Evolutionary conservation across 2,329 filamentous ascomycete genomes (phyloP).

Genomic region (Ophiosphaerella herpotricha): DNA sequence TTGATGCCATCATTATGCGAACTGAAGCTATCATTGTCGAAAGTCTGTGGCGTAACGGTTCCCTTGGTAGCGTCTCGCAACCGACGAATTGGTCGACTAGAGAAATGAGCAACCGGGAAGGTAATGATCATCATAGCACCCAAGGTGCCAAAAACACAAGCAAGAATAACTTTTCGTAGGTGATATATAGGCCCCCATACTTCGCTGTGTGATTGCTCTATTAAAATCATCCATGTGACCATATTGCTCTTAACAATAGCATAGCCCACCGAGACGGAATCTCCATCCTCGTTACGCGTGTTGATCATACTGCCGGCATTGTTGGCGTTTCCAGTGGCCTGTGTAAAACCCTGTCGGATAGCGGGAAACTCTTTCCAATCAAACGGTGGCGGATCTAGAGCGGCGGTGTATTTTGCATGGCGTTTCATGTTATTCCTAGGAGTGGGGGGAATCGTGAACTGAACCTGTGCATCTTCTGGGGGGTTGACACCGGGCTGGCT

Average conservation of each 20-base stretch:
- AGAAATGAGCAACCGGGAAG: constrained; percentile 79
- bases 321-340: constrained; percentile 55
- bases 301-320: constrained; percentile 71
- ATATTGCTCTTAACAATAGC: constrained; percentile 69
- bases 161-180: constrained; percentile 79
- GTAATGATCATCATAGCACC: constrained; percentile 73
- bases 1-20: constrained; percentile 46
- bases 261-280: constrained; percentile 77
- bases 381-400: constrained; percentile 52
- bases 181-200: constrained; percentile 76
- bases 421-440: constrained; percentile 20
- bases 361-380: constrained; percentile 65
- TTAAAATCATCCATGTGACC: constrained; percentile 80
- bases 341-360: constrained; percentile 63
- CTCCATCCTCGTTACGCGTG: constrained; percentile 72
- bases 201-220: constrained; percentile 76
- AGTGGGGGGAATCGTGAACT: constrained; percentile 43
- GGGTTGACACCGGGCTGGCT: constrained; percentile 19
- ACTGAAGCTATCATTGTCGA: constrained; percentile 50
- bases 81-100: constrained; percentile 77
- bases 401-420: constrained; percentile 35
- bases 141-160: constrained; percentile 82
- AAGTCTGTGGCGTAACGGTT: constrained; percentile 69
- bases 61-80: constrained; percentile 76
- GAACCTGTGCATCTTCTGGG: constrained; percentile 31